A percentile compares a stretch with the other conserved stretches of the same genome.
Conservation (phyloP, 371 early-diverging fungal species). For the Saksenaea oblongispora region DNA sequence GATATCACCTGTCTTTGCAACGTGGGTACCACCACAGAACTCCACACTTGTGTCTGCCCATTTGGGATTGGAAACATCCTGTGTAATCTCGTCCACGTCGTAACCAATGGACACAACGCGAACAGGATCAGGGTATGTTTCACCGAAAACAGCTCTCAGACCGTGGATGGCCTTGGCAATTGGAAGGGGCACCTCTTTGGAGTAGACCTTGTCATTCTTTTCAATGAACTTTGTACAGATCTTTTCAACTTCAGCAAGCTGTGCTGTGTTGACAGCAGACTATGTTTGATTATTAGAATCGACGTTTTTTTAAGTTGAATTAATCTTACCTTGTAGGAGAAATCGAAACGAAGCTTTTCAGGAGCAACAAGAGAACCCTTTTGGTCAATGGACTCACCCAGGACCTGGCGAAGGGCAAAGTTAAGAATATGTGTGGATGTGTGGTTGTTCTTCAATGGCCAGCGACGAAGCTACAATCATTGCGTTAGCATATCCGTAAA, state of each 20-base stretch:
- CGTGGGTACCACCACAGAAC: slow-evolving; percentile 99
- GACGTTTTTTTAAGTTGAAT: background rate
- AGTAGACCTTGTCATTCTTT: slow-evolving; percentile 75
- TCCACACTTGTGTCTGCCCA: slow-evolving; percentile 90
- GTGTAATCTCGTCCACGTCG: slow-evolving; percentile 85
- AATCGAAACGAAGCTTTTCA: slow-evolving; percentile 98
- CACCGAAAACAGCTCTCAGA: slow-evolving; percentile 95
- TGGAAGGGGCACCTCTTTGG: slow-evolving; percentile 84
- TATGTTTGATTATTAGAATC: slow-evolving; percentile 8
- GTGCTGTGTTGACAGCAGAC: slow-evolving; percentile 76
- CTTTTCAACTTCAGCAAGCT: slow-evolving; percentile 83
- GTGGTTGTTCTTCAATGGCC: slow-evolving; percentile 95
- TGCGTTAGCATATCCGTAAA: background rate
- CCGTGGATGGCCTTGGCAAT: slow-evolving; percentile 86
- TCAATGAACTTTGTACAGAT: slow-evolving; percentile 83
- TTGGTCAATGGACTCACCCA: slow-evolving; percentile 86
- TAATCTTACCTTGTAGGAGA: slow-evolving; percentile 66
- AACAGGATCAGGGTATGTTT: slow-evolving; percentile 96
- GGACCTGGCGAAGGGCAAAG: slow-evolving; percentile 87
- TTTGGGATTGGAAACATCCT: slow-evolving; percentile 77
- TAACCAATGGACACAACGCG: slow-evolving; percentile 93
- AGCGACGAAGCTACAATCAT: slow-evolving; percentile 69
- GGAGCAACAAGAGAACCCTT: slow-evolving; percentile 98
- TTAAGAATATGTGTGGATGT: slow-evolving; percentile 98
- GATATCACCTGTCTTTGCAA: slow-evolving; percentile 91